Evolutionary conservation across 768 basidiomycete species (phyloP), one percentile per base, ranked within the genome.

Genomic region (Phylloporus sp.): DNA sequence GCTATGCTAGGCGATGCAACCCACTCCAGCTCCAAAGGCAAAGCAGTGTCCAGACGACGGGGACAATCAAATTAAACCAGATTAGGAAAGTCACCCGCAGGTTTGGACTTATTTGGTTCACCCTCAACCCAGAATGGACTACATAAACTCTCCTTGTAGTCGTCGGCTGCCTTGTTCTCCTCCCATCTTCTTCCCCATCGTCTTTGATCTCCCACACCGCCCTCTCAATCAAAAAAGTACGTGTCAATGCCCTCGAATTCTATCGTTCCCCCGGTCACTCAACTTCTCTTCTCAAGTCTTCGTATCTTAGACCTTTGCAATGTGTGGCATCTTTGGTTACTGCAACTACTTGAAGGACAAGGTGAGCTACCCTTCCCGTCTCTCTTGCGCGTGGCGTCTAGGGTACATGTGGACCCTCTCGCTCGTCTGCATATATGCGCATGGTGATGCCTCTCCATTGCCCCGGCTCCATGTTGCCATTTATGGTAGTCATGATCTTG

Each of bases 321-420:
- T 90, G 90, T 93, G 90, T 71, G 94, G 94, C 71, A 97, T 97
- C 72, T 97, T 98, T 67, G 89, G 78, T 46, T 98, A 96, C 72
- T 92, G 90, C 77, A 94, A 82, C 69, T 97, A 71, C 76, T 78
- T 98, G 65, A 86, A 86, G 70, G 94, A 97, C 73, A 94, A 93
- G 82, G 90, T 90, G 43, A 45, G 84, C 22, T 18, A 9, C n/a
- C 4, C 7, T 43, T 34, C 22, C 15, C 11, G 10, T 48, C 44
- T 26, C 3, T 31, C n/a, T 49, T 27, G 22, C 38, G 35, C 50
- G 31, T 42, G 17, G 35, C 18, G 10, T n/a, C 13, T 33, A 33
- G 26, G 22, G 41, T 22, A 17, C 17, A 17, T n/a, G 13, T n/a
- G n/a, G n/a, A n/a, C n/a, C n/a, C n/a, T n/a, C n/a, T n/a, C n/a